phyloP scores from a whole-genome alignment of 108 stramenopile species.

The Conticribra guillardii region DNA sequence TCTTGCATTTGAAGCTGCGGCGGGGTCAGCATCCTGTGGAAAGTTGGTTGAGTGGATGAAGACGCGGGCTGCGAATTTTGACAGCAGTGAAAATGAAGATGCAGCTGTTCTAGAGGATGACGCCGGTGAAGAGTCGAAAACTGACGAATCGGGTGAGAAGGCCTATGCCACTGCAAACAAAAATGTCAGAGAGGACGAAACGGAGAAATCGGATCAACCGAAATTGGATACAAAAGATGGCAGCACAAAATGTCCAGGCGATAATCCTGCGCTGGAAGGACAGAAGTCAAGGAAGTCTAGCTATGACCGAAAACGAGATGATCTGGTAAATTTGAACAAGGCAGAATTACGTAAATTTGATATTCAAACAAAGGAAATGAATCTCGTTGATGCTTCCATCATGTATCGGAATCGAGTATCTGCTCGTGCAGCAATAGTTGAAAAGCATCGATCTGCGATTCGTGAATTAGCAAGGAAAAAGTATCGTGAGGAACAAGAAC shows the following conservation, averaged over 20 bases:
- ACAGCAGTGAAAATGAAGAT: constrained; percentile 12
- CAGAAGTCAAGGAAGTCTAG: too few relatives aligned
- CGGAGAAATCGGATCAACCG: too few relatives aligned
- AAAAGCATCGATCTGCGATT: constrained; percentile 55
- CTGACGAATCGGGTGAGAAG: constrained; percentile 2
- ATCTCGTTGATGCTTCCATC: constrained; percentile 32
- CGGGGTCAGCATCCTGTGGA: constrained; percentile 59
- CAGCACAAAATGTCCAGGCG: too few relatives aligned
- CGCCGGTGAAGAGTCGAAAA: constrained; percentile 1
- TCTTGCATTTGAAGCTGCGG: constrained; percentile 81
- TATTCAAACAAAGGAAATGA: constrained; percentile 38
- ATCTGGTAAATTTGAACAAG: constrained; percentile 23
- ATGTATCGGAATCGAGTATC: constrained; percentile 45
- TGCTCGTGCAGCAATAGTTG: constrained; percentile 54
- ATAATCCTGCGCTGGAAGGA: too few relatives aligned
- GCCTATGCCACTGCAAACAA: not conserved
- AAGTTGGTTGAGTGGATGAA: constrained; percentile 64
- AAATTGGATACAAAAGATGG: too few relatives aligned
- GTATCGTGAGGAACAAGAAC: not conserved
- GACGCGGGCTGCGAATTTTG: constrained; percentile 45
- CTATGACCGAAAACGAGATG: constrained; percentile 38
- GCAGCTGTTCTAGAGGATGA: constrained; percentile 22
- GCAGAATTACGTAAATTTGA: constrained; percentile 39
- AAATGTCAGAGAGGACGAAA: constrained; percentile 1
- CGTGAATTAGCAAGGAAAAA: constrained; percentile 38